Evolutionary conservation across 208 protist genomes (phyloP).

Genomic region (Herpetomonas samuelpessoai): DNA sequence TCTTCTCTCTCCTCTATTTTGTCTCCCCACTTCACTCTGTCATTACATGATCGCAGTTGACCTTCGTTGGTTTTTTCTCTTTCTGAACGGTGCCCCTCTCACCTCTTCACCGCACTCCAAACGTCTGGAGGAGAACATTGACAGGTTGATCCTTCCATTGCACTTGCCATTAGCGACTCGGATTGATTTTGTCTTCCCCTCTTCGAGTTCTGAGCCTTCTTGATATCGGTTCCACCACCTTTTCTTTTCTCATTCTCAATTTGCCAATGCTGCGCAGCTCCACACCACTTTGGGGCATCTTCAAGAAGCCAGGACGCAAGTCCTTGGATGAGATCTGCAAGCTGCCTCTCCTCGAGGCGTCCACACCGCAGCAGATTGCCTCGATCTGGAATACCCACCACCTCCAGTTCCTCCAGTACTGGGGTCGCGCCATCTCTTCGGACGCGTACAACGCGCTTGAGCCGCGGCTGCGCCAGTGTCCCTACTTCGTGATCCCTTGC

Average conservation of each 20-base stretch:
- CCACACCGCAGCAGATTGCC: constrained; percentile 71
- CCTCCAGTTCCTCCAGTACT: constrained; percentile 89
- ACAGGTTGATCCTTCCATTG: too few relatives aligned
- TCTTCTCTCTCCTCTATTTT: constrained; percentile 1
- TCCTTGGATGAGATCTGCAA: constrained; percentile 86
- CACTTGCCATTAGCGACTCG: too few relatives aligned
- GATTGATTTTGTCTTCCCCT: too few relatives aligned
- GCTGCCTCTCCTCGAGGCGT: constrained; percentile 69
- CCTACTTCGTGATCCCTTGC: constrained; percentile 90
- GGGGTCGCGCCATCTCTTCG: constrained; percentile 74
- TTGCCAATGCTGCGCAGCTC: constrained; percentile 42
- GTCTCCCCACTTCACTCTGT: too few relatives aligned
- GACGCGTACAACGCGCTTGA: constrained; percentile 82
- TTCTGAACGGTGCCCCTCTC: too few relatives aligned
- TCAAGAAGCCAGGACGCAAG: constrained; percentile 84
- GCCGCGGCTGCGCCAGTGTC: constrained; percentile 71
- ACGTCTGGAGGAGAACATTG: too few relatives aligned
- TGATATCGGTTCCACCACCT: too few relatives aligned
- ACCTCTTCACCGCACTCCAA: too few relatives aligned
- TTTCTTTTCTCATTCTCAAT: too few relatives aligned
- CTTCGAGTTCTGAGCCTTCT: too few relatives aligned
- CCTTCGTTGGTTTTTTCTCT: too few relatives aligned
- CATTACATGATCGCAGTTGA: too few relatives aligned
- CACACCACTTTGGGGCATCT: constrained; percentile 28
- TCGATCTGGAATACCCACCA: constrained; percentile 88